phyloP scores from a whole-genome alignment of 441 rosid species.

The Euphorbia neoarborescens region DNA sequence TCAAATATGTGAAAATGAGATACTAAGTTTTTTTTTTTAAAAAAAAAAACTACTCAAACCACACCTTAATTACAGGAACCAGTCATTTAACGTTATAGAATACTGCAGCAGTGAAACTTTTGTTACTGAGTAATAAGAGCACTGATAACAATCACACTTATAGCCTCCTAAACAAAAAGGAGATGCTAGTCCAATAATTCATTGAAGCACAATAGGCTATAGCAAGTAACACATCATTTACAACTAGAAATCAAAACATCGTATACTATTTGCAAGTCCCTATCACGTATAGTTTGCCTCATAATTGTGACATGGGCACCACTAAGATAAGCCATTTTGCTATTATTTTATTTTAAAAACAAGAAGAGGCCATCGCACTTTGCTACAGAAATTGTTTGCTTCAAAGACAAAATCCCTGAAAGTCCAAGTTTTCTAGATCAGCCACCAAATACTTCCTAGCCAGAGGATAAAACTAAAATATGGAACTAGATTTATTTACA shows the following conservation, averaged over 20 bases:
- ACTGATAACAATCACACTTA: background rate
- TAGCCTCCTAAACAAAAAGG: background rate
- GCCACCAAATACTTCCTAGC: background rate
- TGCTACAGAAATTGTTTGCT: background rate
- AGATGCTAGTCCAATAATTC: background rate
- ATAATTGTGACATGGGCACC: background rate
- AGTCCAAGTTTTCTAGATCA: background rate
- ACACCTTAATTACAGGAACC: no score
- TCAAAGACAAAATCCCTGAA: background rate
- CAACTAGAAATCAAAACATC: background rate
- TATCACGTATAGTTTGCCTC: background rate
- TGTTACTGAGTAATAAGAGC: background rate
- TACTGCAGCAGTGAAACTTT: background rate
- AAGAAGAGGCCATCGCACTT: background rate
- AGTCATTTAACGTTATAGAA: no score
- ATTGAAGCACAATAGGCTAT: background rate
- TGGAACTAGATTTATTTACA: background rate
- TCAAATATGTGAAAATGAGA: no score
- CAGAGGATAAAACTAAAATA: background rate
- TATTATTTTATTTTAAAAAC: no score
- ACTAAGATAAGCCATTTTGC: background rate
- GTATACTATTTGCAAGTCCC: background rate
- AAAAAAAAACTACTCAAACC: no score
- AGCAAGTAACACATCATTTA: background rate
- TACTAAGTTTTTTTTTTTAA: no score